Percentiles rank a stretch among this genome's conserved stretches.
These are phyloP conservation scores for Trichosporon ovoides DNA, from an alignment of 1,284 basidiomycete genomes.

Conservation along the genomic window DNA sequence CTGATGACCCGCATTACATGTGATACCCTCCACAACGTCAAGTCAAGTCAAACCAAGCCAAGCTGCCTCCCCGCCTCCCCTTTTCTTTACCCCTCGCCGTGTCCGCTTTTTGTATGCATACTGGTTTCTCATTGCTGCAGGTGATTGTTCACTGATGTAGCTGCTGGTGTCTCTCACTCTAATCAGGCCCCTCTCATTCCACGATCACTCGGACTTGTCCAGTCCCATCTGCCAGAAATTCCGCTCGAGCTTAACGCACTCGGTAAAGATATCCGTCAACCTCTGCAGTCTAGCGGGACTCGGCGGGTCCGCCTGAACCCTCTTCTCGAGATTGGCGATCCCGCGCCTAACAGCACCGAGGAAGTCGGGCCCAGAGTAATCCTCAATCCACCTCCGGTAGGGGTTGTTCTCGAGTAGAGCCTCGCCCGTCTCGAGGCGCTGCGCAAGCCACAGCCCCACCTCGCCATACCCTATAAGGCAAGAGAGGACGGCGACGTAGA, in stretches of 20 bases:
- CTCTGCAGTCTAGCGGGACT: slow-evolving; percentile 59
- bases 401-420: slow-evolving; percentile 63
- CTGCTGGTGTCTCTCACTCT: too few relatives aligned
- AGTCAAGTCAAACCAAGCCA: too few relatives aligned
- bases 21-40: too few relatives aligned
- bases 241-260: slow-evolving; percentile 72
- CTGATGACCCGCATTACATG: slow-evolving; percentile 13
- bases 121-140: too few relatives aligned
- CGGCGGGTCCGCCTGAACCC: slow-evolving; percentile 61
- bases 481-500: slow-evolving; percentile 74
- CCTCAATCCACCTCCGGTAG: slow-evolving; percentile 73
- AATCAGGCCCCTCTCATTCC: too few relatives aligned
- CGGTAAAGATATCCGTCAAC: slow-evolving; percentile 70
- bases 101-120: slow-evolving; percentile 14
- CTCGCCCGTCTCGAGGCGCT: slow-evolving; percentile 54
- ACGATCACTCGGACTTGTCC: slow-evolving; percentile 6
- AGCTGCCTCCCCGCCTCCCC: neutral
- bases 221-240: slow-evolving; percentile 73
- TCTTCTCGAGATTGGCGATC: slow-evolving; percentile 61
- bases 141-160: too few relatives aligned
- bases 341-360: slow-evolving; percentile 66
- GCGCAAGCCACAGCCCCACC: slow-evolving; percentile 74
- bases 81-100: neutral
- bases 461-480: slow-evolving; percentile 94
- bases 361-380: slow-evolving; percentile 67